A percentile compares a stretch with the other conserved stretches of the same genome.
phyloP scores from a whole-genome alignment of 352 stramenopile genomes.

The Globisporangium rhizosaccharum region DNA sequence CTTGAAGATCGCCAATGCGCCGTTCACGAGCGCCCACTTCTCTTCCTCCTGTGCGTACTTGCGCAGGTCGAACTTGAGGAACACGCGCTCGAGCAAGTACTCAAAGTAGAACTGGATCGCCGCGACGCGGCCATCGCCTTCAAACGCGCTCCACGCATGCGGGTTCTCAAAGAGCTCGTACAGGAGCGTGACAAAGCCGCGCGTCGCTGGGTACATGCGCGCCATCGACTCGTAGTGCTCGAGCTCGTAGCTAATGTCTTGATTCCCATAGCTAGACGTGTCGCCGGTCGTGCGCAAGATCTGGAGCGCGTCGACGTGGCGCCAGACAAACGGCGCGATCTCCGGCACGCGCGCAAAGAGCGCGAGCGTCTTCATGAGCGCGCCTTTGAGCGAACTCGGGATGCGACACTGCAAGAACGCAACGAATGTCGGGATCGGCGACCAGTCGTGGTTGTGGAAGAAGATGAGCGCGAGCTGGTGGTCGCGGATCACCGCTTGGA shows the following conservation, averaged over 20 bases:
- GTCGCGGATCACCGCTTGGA: constrained; percentile 73
- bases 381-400: constrained; percentile 76
- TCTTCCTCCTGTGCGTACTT: constrained; percentile 83
- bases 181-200: constrained; percentile 69
- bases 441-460: constrained; percentile 85
- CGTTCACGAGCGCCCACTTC: constrained; percentile 76
- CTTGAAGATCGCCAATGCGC: constrained; percentile 69
- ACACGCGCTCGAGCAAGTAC: constrained; percentile 75
- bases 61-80: constrained; percentile 79
- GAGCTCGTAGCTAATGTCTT: constrained; percentile 82
- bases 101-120: constrained; percentile 85
- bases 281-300: constrained; percentile 75
- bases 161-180: constrained; percentile 75
- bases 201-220: constrained; percentile 70
- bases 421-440: constrained; percentile 76
- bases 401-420: constrained; percentile 80
- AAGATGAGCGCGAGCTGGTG: constrained; percentile 74
- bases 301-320: constrained; percentile 77
- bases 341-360: constrained; percentile 70
- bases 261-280: constrained; percentile 49
- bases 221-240: constrained; percentile 82
- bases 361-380: constrained; percentile 82
- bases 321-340: constrained; percentile 81
- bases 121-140: constrained; percentile 65
- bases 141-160: constrained; percentile 67